Evolutionary conservation across 1,139 yeast genomes (phyloP).

Genomic region (Debaryomyces singareniensis): DNA sequence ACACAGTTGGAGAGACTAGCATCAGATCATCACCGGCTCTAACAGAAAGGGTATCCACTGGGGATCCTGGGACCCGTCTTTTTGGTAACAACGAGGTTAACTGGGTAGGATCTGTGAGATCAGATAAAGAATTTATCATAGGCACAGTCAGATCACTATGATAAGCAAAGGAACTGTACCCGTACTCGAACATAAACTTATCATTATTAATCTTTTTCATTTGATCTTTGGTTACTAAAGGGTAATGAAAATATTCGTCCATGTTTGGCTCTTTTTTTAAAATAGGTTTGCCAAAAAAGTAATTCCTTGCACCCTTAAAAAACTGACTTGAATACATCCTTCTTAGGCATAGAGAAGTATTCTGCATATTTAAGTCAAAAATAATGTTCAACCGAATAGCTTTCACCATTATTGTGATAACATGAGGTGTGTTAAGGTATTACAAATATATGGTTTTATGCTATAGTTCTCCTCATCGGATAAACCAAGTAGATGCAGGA

Average conservation of each 20-base stretch:
- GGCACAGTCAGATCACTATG: constrained; percentile 38
- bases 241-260: constrained; percentile 38
- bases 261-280: constrained; percentile 18
- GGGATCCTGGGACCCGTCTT: constrained; percentile 49
- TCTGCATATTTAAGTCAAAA: too few relatives aligned
- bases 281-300: constrained; percentile 15
- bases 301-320: constrained; percentile 23
- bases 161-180: constrained; percentile 44
- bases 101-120: constrained; percentile 45
- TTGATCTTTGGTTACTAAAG: constrained; percentile 36
- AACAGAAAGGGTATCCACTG: constrained; percentile 46
- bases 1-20: constrained; percentile 48
- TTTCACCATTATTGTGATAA: too few relatives aligned
- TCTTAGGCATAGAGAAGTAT: too few relatives aligned
- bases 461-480: constrained; percentile 1
- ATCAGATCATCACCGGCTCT: constrained; percentile 62
- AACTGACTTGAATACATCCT: constrained; percentile 4
- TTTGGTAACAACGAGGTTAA: constrained; percentile 43
- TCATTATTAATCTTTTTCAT: constrained; percentile 31
- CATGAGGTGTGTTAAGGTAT: too few relatives aligned
- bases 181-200: constrained; percentile 39
- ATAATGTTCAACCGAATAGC: too few relatives aligned
- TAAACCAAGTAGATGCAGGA: too few relatives aligned
- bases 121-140: constrained; percentile 44
- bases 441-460: neutral